Conservation (phyloP, 2,329 filamentous ascomycete species). For the Penicillium fuscoglaucum region DNA sequence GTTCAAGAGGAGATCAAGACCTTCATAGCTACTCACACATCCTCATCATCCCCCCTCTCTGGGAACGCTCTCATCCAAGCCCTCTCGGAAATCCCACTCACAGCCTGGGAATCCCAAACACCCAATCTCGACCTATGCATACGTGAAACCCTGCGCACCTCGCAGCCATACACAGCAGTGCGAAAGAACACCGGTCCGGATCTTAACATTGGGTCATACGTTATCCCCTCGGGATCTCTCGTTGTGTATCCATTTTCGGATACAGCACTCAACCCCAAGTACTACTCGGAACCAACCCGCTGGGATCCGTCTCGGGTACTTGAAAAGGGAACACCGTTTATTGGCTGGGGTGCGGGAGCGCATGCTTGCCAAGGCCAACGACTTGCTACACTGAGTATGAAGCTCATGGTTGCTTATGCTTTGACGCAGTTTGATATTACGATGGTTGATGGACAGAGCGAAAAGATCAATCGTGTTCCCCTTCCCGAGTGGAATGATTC, state of each 20-base stretch:
- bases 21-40: not conserved
- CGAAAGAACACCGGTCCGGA: conserved; percentile 13
- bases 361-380: conserved; percentile 15
- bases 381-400: conserved; percentile 13
- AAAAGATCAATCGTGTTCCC: not conserved
- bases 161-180: conserved; percentile 13
- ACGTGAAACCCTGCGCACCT: conserved; percentile 11
- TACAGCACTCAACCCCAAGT: conserved; percentile 6
- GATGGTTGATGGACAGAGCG: conserved; percentile 3
- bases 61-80: not conserved
- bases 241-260: conserved; percentile 15
- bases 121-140: conserved; percentile 11
- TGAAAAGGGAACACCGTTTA: not conserved
- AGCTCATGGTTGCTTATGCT: conserved; percentile 9
- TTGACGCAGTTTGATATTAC: conserved; percentile 5
- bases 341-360: conserved; percentile 12
- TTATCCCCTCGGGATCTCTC: conserved; percentile 7
- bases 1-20: conserved; percentile 8
- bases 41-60: not conserved
- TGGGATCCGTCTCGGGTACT: conserved; percentile 14
- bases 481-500: conserved; percentile 10
- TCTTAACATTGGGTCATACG: not conserved
- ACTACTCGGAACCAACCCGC: conserved; percentile 6
- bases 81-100: conserved; percentile 7
- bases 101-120: conserved; percentile 10